A percentile compares a stretch with the other conserved stretches of the same genome.
Conservation (phyloP, 306 rosid species). For the Begonia peltatifolia region DNA sequence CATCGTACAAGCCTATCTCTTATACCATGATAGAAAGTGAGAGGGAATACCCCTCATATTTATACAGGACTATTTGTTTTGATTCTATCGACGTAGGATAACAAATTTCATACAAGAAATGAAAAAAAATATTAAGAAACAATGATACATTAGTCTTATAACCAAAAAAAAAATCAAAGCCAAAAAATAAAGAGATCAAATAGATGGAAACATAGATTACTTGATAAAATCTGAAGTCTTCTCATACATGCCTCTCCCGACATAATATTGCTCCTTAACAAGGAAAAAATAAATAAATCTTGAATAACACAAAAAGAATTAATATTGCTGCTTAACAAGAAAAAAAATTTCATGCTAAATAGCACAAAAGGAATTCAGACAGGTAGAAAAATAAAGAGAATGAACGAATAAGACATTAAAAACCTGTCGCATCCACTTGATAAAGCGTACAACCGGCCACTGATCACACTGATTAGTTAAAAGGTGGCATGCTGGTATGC, state of each 20-base stretch:
- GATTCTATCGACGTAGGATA: too few relatives aligned
- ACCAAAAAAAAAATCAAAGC: not conserved
- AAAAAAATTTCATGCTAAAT: slow-evolving; percentile 4
- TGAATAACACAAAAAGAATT: slow-evolving; percentile 2
- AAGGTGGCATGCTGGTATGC: slow-evolving; percentile 75
- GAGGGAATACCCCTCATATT: too few relatives aligned
- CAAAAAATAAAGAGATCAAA: not conserved
- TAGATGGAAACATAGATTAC: slow-evolving; percentile 26
- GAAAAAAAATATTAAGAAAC: too few relatives aligned
- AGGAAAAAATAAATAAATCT: slow-evolving; percentile 8
- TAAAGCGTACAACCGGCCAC: slow-evolving; percentile 70
- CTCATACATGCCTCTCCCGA: slow-evolving; percentile 96
- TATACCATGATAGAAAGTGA: too few relatives aligned
- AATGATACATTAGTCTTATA: too few relatives aligned
- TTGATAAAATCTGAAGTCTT: slow-evolving; percentile 73
- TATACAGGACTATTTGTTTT: too few relatives aligned
- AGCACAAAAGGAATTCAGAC: slow-evolving; percentile 7
- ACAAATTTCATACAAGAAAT: too few relatives aligned
- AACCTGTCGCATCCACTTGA: slow-evolving; percentile 98
- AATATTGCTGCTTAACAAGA: slow-evolving; percentile 63
- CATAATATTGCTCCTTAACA: slow-evolving; percentile 76
- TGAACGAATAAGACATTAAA: slow-evolving; percentile 1
- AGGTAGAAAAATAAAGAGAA: slow-evolving; percentile 10
- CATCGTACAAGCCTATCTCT: too few relatives aligned
- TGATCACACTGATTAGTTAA: slow-evolving; percentile 76